Evolutionary conservation across 176 grass and related monocot genomes (phyloP), one percentile per base, ranked within the genome.

Genomic region (Oryza punctata): DNA sequence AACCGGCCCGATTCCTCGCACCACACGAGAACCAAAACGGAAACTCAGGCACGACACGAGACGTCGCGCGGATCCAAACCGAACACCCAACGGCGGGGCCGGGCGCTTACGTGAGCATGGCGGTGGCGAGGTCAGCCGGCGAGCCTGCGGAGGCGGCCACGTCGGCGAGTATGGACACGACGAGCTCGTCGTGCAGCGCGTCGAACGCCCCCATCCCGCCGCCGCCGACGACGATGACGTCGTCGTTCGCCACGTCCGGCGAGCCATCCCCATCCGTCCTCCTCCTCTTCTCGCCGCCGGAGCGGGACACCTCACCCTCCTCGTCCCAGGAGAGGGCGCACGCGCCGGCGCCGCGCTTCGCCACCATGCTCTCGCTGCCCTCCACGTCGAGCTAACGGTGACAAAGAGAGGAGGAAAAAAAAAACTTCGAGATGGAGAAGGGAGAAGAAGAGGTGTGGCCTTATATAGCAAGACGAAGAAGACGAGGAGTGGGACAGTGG

Each of bases 91-190:
- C 69, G n/a, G 40, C 40, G 9, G 7, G 7, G 37, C 37, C 18
- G 11, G 16, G 52, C 10, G 27, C 73, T 43, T 86, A 94, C 92
- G 75, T 82, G 67, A 88, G 21, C 21, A 81, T 37, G 13, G 67
- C n/a, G 59, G 25, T 26, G 46, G 73, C 65, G 21, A 89, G 57
- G 49, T 94, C 79, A 0, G 70, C 63, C 3, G 89, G 89, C 3
- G n/a, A 72, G 18, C 76, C 44, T 4, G 86, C 89, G 27, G 70
- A 60, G 44, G 88, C 30, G 27, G 83, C 72, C 32, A 89, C 65
- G 69, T 76, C 82, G 37, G 69, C 40, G 45, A 94, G 78, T 10
- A 94, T 45, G 29, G 64, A 81, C 10, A 94, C n/a, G 3, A 91
- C 28, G 2, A 94, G 26, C 19, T 94, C 88, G 23, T 84, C 75